Conservation (phyloP, 306 rosid genomes). For the Pterocarpus macrocarpus region DNA sequence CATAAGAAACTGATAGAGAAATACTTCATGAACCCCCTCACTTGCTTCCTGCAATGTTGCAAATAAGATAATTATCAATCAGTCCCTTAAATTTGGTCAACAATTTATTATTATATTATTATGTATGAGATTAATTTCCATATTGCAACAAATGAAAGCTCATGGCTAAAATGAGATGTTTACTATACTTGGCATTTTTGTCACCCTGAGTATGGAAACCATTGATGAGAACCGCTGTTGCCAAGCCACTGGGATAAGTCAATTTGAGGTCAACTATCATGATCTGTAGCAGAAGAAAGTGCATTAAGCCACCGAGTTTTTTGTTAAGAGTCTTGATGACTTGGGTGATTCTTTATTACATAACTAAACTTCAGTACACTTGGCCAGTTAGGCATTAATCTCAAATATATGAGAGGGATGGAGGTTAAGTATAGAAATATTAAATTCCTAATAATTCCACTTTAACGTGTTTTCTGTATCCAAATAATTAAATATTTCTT, state of each 20-base stretch:
- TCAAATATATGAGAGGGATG: not conserved
- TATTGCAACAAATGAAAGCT: not conserved
- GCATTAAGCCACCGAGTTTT: conserved; percentile 15
- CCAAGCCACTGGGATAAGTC: conserved; percentile 93
- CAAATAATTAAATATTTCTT: conserved; percentile 1
- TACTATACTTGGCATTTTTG: conserved; percentile 78
- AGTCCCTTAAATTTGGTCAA: conserved; percentile 1
- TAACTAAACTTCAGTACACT: conserved; percentile 8
- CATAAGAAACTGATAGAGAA: conserved; percentile 85
- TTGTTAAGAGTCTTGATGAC: not conserved
- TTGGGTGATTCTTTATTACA: conserved; percentile 10
- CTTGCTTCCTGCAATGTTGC: conserved; percentile 76
- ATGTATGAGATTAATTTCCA: not conserved
- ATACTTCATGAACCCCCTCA: conserved; percentile 78
- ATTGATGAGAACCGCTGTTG: conserved; percentile 95
- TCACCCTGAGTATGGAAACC: conserved; percentile 94
- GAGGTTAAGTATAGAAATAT: not conserved
- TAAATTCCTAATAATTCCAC: not conserved
- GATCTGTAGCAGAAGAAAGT: conserved; percentile 58
- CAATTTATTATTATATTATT: not conserved
- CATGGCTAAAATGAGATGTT: conserved; percentile 6
- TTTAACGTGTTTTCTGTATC: not conserved
- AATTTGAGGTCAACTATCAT: conserved; percentile 92
- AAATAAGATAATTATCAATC: not conserved
- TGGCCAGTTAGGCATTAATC: not conserved